Evolutionary conservation across 805 yeast genomes (phyloP).

Genomic region (Candida palmyrensis): DNA sequence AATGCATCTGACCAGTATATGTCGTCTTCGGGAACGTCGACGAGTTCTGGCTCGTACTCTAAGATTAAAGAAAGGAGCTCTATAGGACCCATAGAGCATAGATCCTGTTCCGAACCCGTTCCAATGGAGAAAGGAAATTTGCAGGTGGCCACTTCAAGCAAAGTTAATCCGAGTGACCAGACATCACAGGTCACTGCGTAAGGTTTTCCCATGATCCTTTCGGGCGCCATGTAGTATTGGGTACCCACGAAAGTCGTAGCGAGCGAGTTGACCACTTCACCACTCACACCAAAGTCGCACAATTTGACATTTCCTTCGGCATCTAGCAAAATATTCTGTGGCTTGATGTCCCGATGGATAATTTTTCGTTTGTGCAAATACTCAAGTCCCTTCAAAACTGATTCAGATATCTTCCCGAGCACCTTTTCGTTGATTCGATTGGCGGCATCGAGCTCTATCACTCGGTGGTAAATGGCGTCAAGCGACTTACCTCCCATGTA

Average conservation of each 20-base stretch:
- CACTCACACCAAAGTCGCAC: slow-evolving; percentile 97
- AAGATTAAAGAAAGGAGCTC: slow-evolving; percentile 79
- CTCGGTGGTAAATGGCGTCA: slow-evolving; percentile 83
- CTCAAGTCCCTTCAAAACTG: slow-evolving; percentile 78
- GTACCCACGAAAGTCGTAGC: slow-evolving; percentile 98
- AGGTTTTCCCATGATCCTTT: slow-evolving; percentile 91
- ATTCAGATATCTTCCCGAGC: slow-evolving; percentile 82
- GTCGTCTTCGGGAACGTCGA: slow-evolving; percentile 70
- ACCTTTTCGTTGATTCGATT: slow-evolving; percentile 93
- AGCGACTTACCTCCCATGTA: slow-evolving; percentile 91
- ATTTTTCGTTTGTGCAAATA: slow-evolving; percentile 84
- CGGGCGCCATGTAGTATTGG: slow-evolving; percentile 98
- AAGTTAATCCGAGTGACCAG: slow-evolving; percentile 83
- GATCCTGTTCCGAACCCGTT: slow-evolving; percentile 27
- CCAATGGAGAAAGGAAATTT: slow-evolving; percentile 63
- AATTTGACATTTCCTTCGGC: slow-evolving; percentile 76
- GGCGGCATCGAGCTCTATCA: slow-evolving; percentile 55
- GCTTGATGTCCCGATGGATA: slow-evolving; percentile 94
- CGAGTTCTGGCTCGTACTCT: slow-evolving; percentile 73
- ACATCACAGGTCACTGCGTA: slow-evolving; percentile 94
- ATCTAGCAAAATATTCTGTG: slow-evolving; percentile 84
- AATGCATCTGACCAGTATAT: slow-evolving; percentile 81
- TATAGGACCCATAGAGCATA: slow-evolving; percentile 54
- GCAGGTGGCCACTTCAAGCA: slow-evolving; percentile 92
- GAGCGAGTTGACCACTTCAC: slow-evolving; percentile 90